Conservation (phyloP, 495 filamentous ascomycete species). For the Tuber magnatum region DNA sequence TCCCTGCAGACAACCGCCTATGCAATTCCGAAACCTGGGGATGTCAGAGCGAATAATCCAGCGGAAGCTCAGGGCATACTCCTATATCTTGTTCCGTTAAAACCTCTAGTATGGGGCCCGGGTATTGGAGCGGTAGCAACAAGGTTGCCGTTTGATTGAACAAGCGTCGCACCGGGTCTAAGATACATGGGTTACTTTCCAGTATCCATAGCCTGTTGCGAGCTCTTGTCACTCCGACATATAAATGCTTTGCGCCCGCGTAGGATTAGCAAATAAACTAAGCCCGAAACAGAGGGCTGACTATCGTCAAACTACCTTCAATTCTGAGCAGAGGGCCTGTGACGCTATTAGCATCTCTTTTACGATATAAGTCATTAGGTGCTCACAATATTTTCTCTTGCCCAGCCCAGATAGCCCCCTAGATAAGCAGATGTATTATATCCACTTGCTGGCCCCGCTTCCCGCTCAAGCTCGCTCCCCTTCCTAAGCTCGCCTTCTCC, state of each 20-base stretch:
- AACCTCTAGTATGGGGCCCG: constrained; percentile 11
- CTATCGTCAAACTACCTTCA: constrained; percentile 16
- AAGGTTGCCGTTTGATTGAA: constrained; percentile 9
- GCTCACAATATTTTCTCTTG: constrained; percentile 12
- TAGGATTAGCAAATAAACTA: neutral
- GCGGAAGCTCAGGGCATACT: neutral
- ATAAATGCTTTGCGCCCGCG: constrained; percentile 15
- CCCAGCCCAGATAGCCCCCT: constrained; percentile 4
- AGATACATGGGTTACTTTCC: constrained; percentile 7
- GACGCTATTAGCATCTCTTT: neutral
- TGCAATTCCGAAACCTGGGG: constrained; percentile 7
- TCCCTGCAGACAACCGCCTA: neutral
- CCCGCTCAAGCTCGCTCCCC: neutral
- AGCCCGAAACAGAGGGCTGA: neutral
- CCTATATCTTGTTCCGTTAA: constrained; percentile 1
- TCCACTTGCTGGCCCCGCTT: neutral
- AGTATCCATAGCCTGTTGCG: constrained; percentile 23
- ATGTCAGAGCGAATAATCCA: constrained; percentile 7
- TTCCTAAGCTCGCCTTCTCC: neutral
- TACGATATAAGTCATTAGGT: neutral
- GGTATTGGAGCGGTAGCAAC: constrained; percentile 7
- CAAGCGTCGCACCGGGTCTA: constrained; percentile 10
- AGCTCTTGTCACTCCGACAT: constrained; percentile 22
- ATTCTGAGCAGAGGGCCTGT: constrained; percentile 22
- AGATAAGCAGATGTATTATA: neutral